phyloP scores from a whole-genome alignment of 129 eudicot species.

The Centella asiatica region DNA sequence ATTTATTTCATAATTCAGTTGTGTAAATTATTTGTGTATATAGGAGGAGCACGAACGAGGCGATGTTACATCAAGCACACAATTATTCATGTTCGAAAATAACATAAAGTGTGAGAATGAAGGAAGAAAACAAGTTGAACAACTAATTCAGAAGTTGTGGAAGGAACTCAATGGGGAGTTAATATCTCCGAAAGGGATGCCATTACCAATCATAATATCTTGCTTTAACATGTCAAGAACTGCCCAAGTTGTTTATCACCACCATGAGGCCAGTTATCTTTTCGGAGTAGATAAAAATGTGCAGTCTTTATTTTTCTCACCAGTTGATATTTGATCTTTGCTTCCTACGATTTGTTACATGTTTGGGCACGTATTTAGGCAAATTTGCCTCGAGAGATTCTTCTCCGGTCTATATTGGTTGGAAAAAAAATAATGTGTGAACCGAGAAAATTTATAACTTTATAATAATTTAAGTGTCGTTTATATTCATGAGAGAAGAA shows the following conservation, averaged over 20 bases:
- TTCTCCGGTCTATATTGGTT: no score
- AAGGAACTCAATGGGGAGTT: constrained; percentile 37
- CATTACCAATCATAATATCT: constrained; percentile 28
- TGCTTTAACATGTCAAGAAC: constrained; percentile 50
- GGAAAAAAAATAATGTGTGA: no score
- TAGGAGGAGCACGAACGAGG: constrained; percentile 64
- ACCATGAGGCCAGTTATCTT: constrained; percentile 32
- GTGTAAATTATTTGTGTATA: no score
- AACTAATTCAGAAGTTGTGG: constrained; percentile 30
- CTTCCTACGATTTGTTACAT: no score
- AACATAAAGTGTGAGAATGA: constrained; percentile 30
- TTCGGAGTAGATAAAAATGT: constrained; percentile 46
- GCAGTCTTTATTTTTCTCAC: constrained; percentile 38
- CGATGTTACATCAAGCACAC: constrained; percentile 42
- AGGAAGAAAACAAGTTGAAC: constrained; percentile 24
- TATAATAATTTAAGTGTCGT: no score
- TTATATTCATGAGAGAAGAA: no score
- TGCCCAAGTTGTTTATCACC: constrained; percentile 54
- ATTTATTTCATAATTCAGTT: no score
- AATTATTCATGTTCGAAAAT: constrained; percentile 35
- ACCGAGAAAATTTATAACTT: no score
- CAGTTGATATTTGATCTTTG: constrained; percentile 17
- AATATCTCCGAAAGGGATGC: constrained; percentile 26
- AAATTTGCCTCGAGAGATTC: no score
- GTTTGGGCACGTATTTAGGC: no score